Base-by-base conservation (phyloP, 2,329 filamentous ascomycete genomes). In the Ophiostoma novo-ulmi region DNA sequence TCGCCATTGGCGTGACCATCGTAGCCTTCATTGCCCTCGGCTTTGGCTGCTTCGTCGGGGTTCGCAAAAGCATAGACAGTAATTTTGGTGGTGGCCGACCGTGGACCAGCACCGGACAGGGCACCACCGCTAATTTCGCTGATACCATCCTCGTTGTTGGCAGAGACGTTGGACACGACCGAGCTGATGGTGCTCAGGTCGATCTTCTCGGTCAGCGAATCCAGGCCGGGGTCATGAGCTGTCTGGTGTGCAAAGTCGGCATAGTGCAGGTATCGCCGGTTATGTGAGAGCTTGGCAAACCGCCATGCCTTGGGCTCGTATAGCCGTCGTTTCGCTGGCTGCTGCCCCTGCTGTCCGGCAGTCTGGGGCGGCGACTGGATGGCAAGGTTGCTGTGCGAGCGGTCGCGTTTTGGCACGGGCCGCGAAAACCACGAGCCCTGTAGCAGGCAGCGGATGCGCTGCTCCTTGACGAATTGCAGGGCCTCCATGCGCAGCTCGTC, bases 391-490 rank as follows among this genome's bases (percentile, higher is more conserved):
- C 67, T 69, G 36, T 41, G 38, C 22, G 65, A 13, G 26, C 68
- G 78, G 67, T 80, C 78, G 67, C 80, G 78, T 73, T 76, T 80
- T 68, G 81, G 78, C 13, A 80, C 76, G 5, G 85, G 79, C 79
- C 85, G 80, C 78, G 82, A 78, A 81, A 98, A 99, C 95, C 95
- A 99, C 11, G 91, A 89, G 7, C 95, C 95, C 75, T 92, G 87
- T 4, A 98, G 85, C 55, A 99, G 83, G 77, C 94, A 97, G 70
- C 95, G 87, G 73, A 98, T 91, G 52, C 95, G 89, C 79, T 99
- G 95, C 81, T 99, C 95, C 80, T 97, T 97, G 80, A 98, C 92
- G 77, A 99, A 99, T 76, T 97, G 92, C 70, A 97, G 82, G 13
- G 94, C 93, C 79, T 99, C 95, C 76, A 94, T 89, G 75, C 92